Evolutionary conservation across 768 basidiomycete species (phyloP).

Genomic region (Trametes sanguinea): DNA sequence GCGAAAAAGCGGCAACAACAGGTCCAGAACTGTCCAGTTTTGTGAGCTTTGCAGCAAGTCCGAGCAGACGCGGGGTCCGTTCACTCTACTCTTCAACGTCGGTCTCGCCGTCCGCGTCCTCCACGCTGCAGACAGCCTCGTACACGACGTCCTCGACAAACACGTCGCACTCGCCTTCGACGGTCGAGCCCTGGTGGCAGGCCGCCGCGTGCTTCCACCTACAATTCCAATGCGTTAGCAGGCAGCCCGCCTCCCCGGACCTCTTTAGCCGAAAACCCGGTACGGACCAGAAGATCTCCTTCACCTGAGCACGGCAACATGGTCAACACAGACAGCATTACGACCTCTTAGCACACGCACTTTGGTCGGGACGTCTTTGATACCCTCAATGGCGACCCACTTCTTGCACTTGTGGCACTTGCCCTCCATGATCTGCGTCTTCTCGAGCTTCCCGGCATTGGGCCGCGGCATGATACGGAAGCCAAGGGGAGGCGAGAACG

Average conservation of each 20-base stretch:
- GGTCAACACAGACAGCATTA: neutral
- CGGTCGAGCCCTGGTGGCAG: slow-evolving; percentile 63
- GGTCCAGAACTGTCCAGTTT: neutral
- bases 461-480: slow-evolving; percentile 53
- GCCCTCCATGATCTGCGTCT: slow-evolving; percentile 60
- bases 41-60: no score
- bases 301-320: slow-evolving; percentile 46
- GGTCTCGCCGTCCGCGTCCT: slow-evolving; percentile 9
- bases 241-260: neutral
- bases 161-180: slow-evolving; percentile 58
- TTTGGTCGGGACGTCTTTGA: slow-evolving; percentile 76
- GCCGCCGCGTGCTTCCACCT: slow-evolving; percentile 86
- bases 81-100: slow-evolving; percentile 2
- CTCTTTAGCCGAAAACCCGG: neutral
- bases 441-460: slow-evolving; percentile 60
- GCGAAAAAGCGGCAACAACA: neutral
- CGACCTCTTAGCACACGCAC: slow-evolving; percentile 34
- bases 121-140: neutral
- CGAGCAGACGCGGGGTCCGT: neutral
- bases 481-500: slow-evolving; percentile 75
- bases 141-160: slow-evolving; percentile 50
- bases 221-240: neutral
- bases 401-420: slow-evolving; percentile 75
- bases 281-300: slow-evolving; percentile 70
- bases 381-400: slow-evolving; percentile 73